A percentile compares a stretch with the other conserved stretches of the same genome.
Conservation (phyloP, 495 filamentous ascomycete genomes). For the Cercophora newfieldiana region DNA sequence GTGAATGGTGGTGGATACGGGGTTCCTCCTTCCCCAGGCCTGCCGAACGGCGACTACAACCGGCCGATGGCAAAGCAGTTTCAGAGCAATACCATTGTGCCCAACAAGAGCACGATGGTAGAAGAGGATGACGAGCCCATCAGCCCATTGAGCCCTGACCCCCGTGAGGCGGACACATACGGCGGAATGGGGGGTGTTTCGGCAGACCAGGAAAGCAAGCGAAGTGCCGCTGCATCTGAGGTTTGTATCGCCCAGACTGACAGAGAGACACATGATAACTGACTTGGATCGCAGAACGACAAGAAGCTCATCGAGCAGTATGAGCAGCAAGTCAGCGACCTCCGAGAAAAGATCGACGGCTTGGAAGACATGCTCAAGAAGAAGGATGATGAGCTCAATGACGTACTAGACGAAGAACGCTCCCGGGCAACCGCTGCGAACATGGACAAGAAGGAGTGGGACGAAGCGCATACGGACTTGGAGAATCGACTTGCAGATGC, state of each 20-base stretch:
- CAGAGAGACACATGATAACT: not conserved
- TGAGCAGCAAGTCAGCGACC: conserved; percentile 69
- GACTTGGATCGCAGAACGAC: conserved; percentile 50
- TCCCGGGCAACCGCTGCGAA: conserved; percentile 47
- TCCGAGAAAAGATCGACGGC: conserved; percentile 71
- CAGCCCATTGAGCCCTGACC: conserved; percentile 36
- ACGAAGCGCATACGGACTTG: conserved; percentile 67
- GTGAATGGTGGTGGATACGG: conserved; percentile 44
- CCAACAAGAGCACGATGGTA: conserved; percentile 97
- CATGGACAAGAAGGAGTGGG: conserved; percentile 68
- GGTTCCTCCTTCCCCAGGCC: conserved; percentile 44
- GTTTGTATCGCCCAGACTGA: conserved; percentile 33
- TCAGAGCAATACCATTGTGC: conserved; percentile 93
- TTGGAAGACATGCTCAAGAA: conserved; percentile 63
- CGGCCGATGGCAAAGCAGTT: conserved; percentile 82
- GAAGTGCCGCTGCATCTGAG: conserved; percentile 57
- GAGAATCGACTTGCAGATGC: conserved; percentile 79
- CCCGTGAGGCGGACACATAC: conserved; percentile 64
- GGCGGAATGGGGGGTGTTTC: conserved; percentile 54
- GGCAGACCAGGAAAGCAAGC: conserved; percentile 55
- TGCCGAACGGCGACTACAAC: conserved; percentile 44
- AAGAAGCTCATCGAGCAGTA: conserved; percentile 73
- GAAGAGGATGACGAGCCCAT: conserved; percentile 83
- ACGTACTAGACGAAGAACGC: conserved; percentile 43
- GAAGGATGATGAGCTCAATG: conserved; percentile 50